Evolutionary conservation across 1,284 basidiomycete genomes (phyloP), one percentile per base, ranked within the genome.

Genomic region (Anthracocystis panici-leucophaei): DNA sequence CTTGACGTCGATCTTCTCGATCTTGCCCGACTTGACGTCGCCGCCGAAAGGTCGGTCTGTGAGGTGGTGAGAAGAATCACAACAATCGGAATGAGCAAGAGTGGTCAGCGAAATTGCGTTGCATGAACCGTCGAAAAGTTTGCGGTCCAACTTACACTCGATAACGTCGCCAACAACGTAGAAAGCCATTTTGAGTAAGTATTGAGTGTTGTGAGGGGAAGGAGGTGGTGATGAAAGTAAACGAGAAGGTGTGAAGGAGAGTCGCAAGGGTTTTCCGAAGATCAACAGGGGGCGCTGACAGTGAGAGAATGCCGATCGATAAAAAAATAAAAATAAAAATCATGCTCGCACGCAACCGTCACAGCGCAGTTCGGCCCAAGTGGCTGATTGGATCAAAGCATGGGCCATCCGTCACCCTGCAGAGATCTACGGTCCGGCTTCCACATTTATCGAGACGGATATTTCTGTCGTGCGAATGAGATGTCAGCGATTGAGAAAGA

Each of bases 1-100:
- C 75, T 79, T 78, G 65, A 75, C 67, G 52, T 81, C 77, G 57
- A 81, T 81, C 72, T 81, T 81, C 23, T 81, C 79, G 67, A 81
- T 81, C 75, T 77, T 81, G 73, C 79, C 79, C 23, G 72, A 65
- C 75, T 78, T 72, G 75, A 79, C 65, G 5, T 81, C 79, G 45
- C 79, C 79, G 64, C 77, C 79, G 61, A 81, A 81, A 49, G 77
- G 79, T 58, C 79, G 77, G 79, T 79, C 78, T 80, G 53, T 8
- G 23, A 50, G 33, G 14, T 21, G 11, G 0, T 7, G 27, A 27
- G 4, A 27, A 27, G 27, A 8, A 27, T 20, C n/a, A 18, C 41
- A 50, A 29, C 3, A 2, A 46, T 18, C 25, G 6, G 40, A 4
- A 38, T 1, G 12, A 23, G 7, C 51, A 23, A 12, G 12, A 3